Conservation (phyloP, 345 rosid genomes). For the Aquilaria malaccensis region DNA sequence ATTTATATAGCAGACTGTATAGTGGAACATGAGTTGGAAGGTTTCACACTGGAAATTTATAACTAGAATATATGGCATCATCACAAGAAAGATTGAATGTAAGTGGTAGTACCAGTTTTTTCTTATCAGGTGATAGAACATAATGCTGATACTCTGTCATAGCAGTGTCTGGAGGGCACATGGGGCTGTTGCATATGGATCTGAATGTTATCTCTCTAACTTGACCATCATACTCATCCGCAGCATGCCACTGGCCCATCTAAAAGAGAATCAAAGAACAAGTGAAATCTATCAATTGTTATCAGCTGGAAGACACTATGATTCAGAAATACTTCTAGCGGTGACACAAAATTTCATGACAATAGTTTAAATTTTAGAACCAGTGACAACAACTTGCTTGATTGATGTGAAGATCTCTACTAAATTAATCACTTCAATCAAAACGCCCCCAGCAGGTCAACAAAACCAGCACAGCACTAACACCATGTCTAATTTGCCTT, state of each 20-base stretch:
- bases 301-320: background rate
- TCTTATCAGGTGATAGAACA: slow-evolving; percentile 75
- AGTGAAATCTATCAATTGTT: slow-evolving; percentile 6
- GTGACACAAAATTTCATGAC: background rate
- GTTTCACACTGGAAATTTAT: background rate
- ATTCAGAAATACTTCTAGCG: background rate
- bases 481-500: too few relatives aligned
- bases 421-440: too few relatives aligned
- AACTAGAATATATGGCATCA: background rate
- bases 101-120: slow-evolving; percentile 42
- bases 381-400: too few relatives aligned
- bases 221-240: slow-evolving; percentile 94
- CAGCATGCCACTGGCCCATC: slow-evolving; percentile 93
- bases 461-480: too few relatives aligned
- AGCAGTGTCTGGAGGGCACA: slow-evolving; percentile 98
- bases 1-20: too few relatives aligned
- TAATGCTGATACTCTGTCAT: slow-evolving; percentile 93
- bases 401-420: too few relatives aligned
- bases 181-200: slow-evolving; percentile 79
- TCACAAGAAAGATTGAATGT: background rate
- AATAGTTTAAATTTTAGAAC: too few relatives aligned
- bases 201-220: slow-evolving; percentile 91
- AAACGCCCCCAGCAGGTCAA: too few relatives aligned
- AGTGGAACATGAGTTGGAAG: too few relatives aligned
- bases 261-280: slow-evolving; percentile 27